phyloP scores from a whole-genome alignment of 306 rosid species.

The Castanea sativa region DNA sequence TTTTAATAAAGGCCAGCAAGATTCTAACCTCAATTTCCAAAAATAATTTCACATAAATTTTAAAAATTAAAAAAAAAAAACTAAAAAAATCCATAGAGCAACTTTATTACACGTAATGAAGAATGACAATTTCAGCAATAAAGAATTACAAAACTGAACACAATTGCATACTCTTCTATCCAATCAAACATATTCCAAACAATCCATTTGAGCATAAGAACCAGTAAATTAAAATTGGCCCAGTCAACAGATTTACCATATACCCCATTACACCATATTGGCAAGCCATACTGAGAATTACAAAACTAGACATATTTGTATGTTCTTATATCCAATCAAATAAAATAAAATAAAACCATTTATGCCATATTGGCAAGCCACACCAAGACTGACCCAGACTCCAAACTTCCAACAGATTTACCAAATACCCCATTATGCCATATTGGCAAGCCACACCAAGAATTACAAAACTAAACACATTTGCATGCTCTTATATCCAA shows the following conservation, averaged over 20 bases:
- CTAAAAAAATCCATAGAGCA: conserved; percentile 8
- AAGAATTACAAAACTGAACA: too few relatives aligned
- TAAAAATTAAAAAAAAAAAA: not conserved
- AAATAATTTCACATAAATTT: not conserved
- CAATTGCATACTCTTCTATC: too few relatives aligned
- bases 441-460: not conserved
- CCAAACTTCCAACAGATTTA: not conserved
- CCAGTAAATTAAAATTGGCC: too few relatives aligned
- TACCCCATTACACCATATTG: too few relatives aligned
- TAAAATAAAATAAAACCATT: not conserved
- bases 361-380: not conserved
- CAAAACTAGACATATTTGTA: not conserved
- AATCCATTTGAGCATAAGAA: too few relatives aligned
- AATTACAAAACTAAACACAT: not conserved
- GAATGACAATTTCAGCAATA: conserved; percentile 5
- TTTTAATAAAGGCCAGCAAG: not conserved
- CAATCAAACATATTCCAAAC: too few relatives aligned
- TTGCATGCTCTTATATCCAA: not conserved
- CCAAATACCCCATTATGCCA: too few relatives aligned
- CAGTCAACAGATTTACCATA: too few relatives aligned
- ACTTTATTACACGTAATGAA: not conserved
- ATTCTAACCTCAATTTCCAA: not conserved
- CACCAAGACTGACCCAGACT: conserved; percentile 5
- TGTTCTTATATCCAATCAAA: not conserved
- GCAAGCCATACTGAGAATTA: not conserved